These are phyloP conservation scores for Candida buenavistaensis DNA, from an alignment of 1,139 yeast species.

Conservation along the genomic window DNA sequence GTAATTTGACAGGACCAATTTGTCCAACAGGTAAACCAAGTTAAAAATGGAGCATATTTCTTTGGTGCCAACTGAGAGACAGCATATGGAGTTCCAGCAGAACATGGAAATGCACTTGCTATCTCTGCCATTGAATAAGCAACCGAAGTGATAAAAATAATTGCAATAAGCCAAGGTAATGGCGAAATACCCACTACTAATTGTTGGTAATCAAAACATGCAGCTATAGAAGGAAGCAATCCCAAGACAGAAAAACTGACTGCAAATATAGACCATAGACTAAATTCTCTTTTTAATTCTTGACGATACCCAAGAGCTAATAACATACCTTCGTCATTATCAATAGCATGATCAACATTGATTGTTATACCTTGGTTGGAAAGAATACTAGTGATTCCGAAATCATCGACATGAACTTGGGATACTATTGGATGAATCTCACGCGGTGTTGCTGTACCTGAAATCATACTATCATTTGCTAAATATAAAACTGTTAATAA, in stretches of 20 bases:
- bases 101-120: conserved; percentile 49
- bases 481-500: background rate
- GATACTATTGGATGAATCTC: conserved; percentile 34
- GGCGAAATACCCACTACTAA: conserved; percentile 55
- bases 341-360: conserved; percentile 48
- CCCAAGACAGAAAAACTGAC: conserved; percentile 76
- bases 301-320: conserved; percentile 71
- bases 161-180: conserved; percentile 55
- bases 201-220: conserved; percentile 54
- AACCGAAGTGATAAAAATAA: conserved; percentile 49
- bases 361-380: conserved; percentile 41
- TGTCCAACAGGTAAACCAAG: conserved; percentile 63
- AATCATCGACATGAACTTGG: conserved; percentile 41
- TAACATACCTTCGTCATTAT: conserved; percentile 55
- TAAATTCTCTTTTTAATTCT: conserved; percentile 70
- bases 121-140: conserved; percentile 51
- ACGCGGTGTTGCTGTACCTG: conserved; percentile 11
- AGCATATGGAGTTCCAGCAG: conserved; percentile 51
- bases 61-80: conserved; percentile 55
- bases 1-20: conserved; percentile 48
- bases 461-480: conserved; percentile 9
- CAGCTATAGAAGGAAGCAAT: conserved; percentile 67
- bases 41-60: conserved; percentile 50
- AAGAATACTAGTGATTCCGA: conserved; percentile 38
- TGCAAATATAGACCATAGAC: conserved; percentile 60